Base-by-base conservation (phyloP, 805 yeast genomes). In the Grigorovia humatica region DNA sequence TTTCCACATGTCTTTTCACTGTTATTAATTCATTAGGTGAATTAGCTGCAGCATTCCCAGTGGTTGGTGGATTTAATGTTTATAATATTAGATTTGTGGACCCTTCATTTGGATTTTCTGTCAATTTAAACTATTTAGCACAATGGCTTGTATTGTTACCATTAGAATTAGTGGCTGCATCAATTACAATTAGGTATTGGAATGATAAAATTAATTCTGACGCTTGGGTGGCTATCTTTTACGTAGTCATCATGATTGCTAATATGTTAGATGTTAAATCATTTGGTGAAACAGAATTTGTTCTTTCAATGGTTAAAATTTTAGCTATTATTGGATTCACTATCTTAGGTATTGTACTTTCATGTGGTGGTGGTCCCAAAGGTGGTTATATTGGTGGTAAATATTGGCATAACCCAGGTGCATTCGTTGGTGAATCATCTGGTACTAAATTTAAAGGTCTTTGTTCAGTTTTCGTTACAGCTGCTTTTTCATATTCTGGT, bases 401-500 rank as follows among this genome's bases (percentile, higher is more conserved):
- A 49, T 71, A 75, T 59, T 77, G 79, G 75, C 64, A 67, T 54
- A 54, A 70, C 48, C 81, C 81, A 15, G 91, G 91, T 48, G 81
- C 89, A 0, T 82, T 85, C 60, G 77, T 80, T 11, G 66, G 78
- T 47, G 75, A 56, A 4, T 55, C 53, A 32, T 46, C 62, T 1
- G 69, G 66, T 18, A 49, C 61, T 6, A 55, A 79, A 9, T 78
- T 78, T 61, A 77, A 78, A 57, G 81, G 81, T 56, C 70, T 77
- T 29, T 73, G 78, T 52, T 65, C 79, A 1, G 81, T 77, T 20
- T 77, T 78, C 59, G 80, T 76, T 38, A 76, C 79, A 35, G 79
- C 82, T 15, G 76, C 78, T 0, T 86, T 84, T 65, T 77, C 88
- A 11, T 86, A 80, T 62, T 79, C 85, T 43, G 91, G 91, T 53